These are phyloP conservation scores for Lodderomyces margitis DNA, from an alignment of 1,139 yeast genomes.

Conservation along the genomic window DNA sequence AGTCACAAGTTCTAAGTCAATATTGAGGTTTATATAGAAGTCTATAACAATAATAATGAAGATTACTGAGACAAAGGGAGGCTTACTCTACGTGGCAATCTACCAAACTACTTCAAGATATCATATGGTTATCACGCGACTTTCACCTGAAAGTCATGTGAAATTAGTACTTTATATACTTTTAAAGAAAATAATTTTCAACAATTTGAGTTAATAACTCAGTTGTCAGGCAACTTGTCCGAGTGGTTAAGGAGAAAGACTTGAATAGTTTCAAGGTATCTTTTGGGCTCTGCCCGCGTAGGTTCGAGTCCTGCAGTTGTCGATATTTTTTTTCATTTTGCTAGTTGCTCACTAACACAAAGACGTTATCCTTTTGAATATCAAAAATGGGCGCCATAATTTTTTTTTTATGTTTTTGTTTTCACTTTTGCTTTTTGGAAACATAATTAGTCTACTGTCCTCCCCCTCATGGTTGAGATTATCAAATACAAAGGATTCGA, in stretches of 20 bases:
- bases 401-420: too few relatives aligned
- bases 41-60: too few relatives aligned
- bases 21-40: too few relatives aligned
- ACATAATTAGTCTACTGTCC: too few relatives aligned
- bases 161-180: background rate
- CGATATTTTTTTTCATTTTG: slow-evolving; percentile 3
- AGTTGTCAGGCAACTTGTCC: slow-evolving; percentile 6
- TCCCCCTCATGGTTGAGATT: slow-evolving; percentile 8
- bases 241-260: slow-evolving; percentile 9
- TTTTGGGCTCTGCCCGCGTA: slow-evolving; percentile 9
- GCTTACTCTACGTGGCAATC: too few relatives aligned
- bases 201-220: slow-evolving; percentile 1
- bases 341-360: too few relatives aligned
- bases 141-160: background rate
- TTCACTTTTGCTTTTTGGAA: too few relatives aligned
- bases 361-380: background rate
- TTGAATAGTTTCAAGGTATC: slow-evolving; percentile 7
- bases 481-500: slow-evolving; percentile 27
- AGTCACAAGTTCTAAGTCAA: too few relatives aligned
- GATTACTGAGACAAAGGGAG: too few relatives aligned
- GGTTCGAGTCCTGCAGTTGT: slow-evolving; percentile 10
- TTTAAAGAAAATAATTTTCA: background rate
- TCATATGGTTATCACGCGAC: background rate
- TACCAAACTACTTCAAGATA: too few relatives aligned
- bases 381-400: too few relatives aligned